Conservation (phyloP, 2,329 filamentous ascomycete genomes). For the Alternaria arbusti region DNA sequence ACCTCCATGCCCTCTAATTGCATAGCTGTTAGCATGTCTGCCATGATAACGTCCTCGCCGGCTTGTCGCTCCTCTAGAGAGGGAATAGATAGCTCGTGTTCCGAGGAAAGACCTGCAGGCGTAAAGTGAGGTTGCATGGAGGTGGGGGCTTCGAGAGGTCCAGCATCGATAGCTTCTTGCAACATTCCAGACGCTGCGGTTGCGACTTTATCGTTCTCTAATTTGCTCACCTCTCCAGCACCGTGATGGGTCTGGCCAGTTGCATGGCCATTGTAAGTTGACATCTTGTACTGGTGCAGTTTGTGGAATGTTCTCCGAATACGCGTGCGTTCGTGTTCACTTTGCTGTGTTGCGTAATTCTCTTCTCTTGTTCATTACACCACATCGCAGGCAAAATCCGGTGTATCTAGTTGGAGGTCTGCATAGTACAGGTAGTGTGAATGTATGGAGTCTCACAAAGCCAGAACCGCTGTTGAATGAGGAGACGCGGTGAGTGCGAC, state of each 20-base stretch:
- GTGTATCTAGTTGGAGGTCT: background rate
- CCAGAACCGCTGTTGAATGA: background rate
- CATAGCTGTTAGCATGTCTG: background rate
- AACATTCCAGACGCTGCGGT: background rate
- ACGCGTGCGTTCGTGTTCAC: too few species aligned
- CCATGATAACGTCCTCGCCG: background rate
- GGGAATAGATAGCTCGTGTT: background rate
- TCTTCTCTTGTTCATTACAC: background rate
- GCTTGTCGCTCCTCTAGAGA: background rate
- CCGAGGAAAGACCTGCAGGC: background rate
- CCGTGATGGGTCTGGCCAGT: background rate
- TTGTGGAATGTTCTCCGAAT: too few species aligned
- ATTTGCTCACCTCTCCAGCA: too few species aligned
- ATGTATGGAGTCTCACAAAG: background rate
- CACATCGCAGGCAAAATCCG: background rate
- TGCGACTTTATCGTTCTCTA: background rate
- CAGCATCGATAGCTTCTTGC: background rate
- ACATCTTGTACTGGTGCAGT: too few species aligned
- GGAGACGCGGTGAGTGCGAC: too few species aligned
- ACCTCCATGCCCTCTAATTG: background rate
- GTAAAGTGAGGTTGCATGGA: background rate
- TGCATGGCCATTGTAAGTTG: background rate
- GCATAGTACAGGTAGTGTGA: background rate
- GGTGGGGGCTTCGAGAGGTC: rapidly evolving
- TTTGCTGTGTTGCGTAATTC: too few species aligned